These are phyloP conservation scores for Colletotrichum agaves DNA, from an alignment of 2,329 filamentous ascomycete species.

Conservation along the genomic window DNA sequence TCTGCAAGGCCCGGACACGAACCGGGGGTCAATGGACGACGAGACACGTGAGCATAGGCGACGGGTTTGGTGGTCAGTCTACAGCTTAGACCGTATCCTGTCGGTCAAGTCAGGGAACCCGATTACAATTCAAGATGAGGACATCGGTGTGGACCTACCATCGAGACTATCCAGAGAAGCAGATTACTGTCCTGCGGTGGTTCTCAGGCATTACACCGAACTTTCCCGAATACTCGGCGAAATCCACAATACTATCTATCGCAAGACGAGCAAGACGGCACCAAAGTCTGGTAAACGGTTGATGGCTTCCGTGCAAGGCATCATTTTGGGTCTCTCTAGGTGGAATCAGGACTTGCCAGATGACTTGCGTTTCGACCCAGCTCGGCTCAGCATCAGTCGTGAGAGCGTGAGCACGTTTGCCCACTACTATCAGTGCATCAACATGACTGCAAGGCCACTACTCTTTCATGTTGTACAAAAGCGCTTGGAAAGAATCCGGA, in stretches of 20 bases:
- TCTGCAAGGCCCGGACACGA: conserved; percentile 16
- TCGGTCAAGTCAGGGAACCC: conserved; percentile 48
- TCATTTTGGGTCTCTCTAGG: conserved; percentile 58
- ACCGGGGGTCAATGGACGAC: conserved; percentile 6
- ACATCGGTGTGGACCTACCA: conserved; percentile 48
- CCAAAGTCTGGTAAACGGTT: conserved; percentile 58
- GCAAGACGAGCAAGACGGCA: conserved; percentile 48
- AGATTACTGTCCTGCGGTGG: conserved; percentile 45
- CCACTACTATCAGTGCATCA: conserved; percentile 49
- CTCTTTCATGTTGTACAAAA: conserved; percentile 46
- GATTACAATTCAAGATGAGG: conserved; percentile 45
- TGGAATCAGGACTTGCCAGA: conserved; percentile 62
- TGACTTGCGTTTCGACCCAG: conserved; percentile 59
- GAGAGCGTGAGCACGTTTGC: conserved; percentile 55
- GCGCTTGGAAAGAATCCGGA: conserved; percentile 37
- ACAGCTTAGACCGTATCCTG: conserved; percentile 48
- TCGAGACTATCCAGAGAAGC: conserved; percentile 43
- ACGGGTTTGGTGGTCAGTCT: conserved; percentile 48
- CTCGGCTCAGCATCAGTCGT: conserved; percentile 55
- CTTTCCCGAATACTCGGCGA: conserved; percentile 45
- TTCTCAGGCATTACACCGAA: conserved; percentile 44
- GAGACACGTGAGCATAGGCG: conserved; percentile 57
- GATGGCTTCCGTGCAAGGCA: conserved; percentile 61
- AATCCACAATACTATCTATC: conserved; percentile 55
- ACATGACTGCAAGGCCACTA: conserved; percentile 47